Base-by-base conservation (phyloP, 768 basidiomycete genomes). In the Amanita exitialis region DNA sequence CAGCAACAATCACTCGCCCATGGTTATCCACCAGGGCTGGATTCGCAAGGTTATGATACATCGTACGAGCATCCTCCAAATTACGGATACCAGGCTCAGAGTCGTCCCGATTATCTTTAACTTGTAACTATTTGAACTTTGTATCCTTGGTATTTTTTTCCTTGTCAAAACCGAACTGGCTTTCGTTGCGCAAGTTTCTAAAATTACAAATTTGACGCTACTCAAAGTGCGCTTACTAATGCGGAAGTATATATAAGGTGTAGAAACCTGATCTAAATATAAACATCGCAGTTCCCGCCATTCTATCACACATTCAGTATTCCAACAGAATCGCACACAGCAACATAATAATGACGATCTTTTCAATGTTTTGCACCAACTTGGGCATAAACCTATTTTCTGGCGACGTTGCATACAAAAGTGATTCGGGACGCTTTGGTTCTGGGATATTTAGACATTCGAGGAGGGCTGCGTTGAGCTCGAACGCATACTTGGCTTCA, bases 401-500 rank as follows among this genome's bases (percentile, higher is more conserved):
- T 13, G 27, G 12, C 18, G 44, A 32, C 20, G 21, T 28, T 5
- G 25, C 30, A 15, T 27, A 27, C 9, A 13, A 30, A 30, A 18
- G n/a, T 32, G 28, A 10, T 4, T 30, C 6, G 6, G 27, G 10
- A 27, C 6, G 2, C 21, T 44, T 9, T 21, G 43, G 15, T 25
- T 59, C 47, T 6, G 53, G 32, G 34, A 58, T 44, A 43, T 61
- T 56, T 23, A 79, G 62, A 15, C 63, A 58, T 4, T 62, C 63
- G 58, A 82, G 76, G 6, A 82, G 63, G 2, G 58, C 71, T 9
- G 66, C 64, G 54, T 80, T 79, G 16, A 76, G 66, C 21, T 66
- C 62, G 59, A 79, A 82, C 3, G 75, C 77, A 7, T 53, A 60
- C 21, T 64, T 72, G 7, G 77, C 74, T 58, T 82, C 79, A n/a